Percentiles rank a stretch among this genome's conserved stretches.
phyloP scores from a whole-genome alignment of 352 stramenopile species.

The Phytophthora europaea region DNA sequence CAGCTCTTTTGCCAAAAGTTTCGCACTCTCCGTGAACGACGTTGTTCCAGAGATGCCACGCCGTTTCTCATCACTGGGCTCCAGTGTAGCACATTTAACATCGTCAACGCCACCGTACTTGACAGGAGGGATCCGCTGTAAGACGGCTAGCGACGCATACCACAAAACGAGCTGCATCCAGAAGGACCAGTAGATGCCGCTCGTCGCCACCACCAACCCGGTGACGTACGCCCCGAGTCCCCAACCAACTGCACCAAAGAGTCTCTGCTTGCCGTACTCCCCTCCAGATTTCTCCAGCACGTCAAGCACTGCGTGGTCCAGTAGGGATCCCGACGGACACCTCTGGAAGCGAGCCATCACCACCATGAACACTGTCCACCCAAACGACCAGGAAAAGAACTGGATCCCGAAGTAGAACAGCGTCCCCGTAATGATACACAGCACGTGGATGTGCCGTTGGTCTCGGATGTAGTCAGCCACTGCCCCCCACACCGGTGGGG shows the following conservation, averaged over 20 bases:
- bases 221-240: conserved; percentile 64
- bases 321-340: conserved; percentile 52
- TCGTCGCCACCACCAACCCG: conserved; percentile 51
- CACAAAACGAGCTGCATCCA: conserved; percentile 1
- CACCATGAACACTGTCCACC: conserved; percentile 51
- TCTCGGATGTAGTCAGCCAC: conserved; percentile 63
- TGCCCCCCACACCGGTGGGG: conserved; percentile 70
- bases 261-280: conserved; percentile 82
- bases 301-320: conserved; percentile 70
- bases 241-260: conserved; percentile 73
- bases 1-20: conserved; percentile 40
- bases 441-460: conserved; percentile 66
- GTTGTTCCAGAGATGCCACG: too few species aligned
- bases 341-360: conserved; percentile 62
- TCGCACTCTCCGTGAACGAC: conserved; percentile 46
- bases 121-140: not conserved
- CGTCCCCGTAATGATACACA: conserved; percentile 60
- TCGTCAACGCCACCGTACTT: not conserved
- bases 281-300: conserved; percentile 62
- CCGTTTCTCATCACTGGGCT: not conserved
- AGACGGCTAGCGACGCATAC: not conserved
- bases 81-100: not conserved
- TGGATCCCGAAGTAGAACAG: conserved; percentile 63
- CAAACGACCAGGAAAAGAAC: conserved; percentile 52
- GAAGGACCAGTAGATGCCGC: conserved; percentile 44